Evolutionary conservation across 192 early-diverging fungal species (phyloP).

Genomic region (Umbelopsis vinacea): DNA sequence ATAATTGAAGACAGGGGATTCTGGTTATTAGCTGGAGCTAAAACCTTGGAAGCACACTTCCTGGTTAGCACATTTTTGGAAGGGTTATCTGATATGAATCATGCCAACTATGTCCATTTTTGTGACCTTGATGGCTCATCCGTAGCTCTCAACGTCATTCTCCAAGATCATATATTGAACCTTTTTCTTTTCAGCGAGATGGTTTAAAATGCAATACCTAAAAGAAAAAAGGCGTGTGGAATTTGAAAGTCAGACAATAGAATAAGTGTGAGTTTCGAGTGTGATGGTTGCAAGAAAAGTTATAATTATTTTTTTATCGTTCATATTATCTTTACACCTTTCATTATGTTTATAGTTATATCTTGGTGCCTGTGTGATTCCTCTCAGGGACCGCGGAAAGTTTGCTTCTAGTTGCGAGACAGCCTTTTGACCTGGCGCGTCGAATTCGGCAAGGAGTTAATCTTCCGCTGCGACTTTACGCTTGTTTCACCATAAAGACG

Average conservation of each 20-base stretch:
- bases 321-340: not conserved
- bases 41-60: too few relatives aligned
- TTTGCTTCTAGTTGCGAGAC: not conserved
- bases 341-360: not conserved
- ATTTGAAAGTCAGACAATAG: not conserved
- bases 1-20: too few relatives aligned
- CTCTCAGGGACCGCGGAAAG: not conserved
- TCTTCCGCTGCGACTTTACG: slow-evolving; percentile 14
- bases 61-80: too few relatives aligned
- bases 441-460: slow-evolving; percentile 2
- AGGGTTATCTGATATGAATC: too few relatives aligned
- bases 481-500: slow-evolving; percentile 17
- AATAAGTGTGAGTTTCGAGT: not conserved
- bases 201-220: slow-evolving; percentile 8
- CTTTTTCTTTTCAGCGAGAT: not conserved
- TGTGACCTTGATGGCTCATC: too few relatives aligned
- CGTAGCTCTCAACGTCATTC: not conserved
- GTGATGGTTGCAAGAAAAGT: too few relatives aligned
- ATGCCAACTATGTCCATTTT: too few relatives aligned
- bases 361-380: not conserved
- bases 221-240: not conserved
- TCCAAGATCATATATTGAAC: slow-evolving; percentile 7
- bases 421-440: not conserved
- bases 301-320: too few relatives aligned
- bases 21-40: too few relatives aligned